These are phyloP conservation scores for Erythrophleum fordii DNA, from an alignment of 306 rosid genomes.

Conservation along the genomic window DNA sequence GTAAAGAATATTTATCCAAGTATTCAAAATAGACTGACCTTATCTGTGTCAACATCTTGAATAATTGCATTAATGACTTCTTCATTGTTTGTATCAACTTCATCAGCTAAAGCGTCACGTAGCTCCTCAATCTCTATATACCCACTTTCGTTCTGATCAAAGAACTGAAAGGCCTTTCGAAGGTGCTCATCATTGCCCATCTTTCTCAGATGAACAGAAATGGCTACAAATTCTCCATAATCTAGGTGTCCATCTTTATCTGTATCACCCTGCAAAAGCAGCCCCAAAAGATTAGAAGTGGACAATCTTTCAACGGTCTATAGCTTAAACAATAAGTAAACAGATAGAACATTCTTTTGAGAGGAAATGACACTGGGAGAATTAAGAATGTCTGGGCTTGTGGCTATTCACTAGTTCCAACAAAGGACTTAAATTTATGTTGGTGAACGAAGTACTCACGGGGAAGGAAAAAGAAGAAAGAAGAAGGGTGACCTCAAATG, in stretches of 20 bases:
- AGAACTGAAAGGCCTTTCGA: conserved; percentile 81
- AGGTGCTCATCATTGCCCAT: conserved; percentile 89
- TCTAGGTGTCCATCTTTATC: conserved; percentile 82
- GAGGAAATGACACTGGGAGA: conserved; percentile 14
- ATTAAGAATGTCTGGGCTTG: conserved; percentile 14
- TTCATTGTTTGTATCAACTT: conserved; percentile 63
- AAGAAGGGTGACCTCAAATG: background rate
- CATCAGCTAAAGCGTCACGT: conserved; percentile 66
- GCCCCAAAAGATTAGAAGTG: conserved; percentile 16
- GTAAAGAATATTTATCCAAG: background rate
- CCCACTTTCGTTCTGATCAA: conserved; percentile 69
- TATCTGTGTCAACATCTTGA: conserved; percentile 90
- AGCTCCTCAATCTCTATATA: conserved; percentile 86
- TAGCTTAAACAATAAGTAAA: conserved; percentile 3
- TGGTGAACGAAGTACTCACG: conserved; percentile 1
- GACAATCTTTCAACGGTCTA: background rate
- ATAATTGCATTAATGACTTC: conserved; percentile 82
- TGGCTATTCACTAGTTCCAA: conserved; percentile 17
- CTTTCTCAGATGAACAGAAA: conserved; percentile 74
- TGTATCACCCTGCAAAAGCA: conserved; percentile 68
- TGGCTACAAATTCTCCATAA: conserved; percentile 85
- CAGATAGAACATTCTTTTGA: background rate
- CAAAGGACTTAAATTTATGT: background rate
- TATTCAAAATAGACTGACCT: conserved; percentile 53
- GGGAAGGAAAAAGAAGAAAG: background rate